Evolutionary conservation across 257 asterid species (phyloP), one percentile per base, ranked within the genome.

Genomic region (Nicotiana attenuata): DNA sequence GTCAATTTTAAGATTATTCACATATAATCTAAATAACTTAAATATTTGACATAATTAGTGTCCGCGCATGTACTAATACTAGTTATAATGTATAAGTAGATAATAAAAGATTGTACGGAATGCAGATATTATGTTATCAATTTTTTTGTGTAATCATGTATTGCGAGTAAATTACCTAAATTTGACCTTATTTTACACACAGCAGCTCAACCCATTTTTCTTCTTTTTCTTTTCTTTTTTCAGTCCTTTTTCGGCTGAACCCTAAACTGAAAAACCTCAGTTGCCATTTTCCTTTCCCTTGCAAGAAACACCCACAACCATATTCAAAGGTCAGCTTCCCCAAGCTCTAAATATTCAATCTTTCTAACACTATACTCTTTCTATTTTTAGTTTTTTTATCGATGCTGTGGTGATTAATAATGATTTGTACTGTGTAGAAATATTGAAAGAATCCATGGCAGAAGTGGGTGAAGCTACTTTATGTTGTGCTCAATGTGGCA

Each of bases 401-500:
- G 28, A 22, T 71, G 4, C 4, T 8, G 24, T 20, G 63, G 7
- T 73, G 63, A 75, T 75, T 75, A 50, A 26, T 75, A 24, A 24
- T 24, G 61, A 75, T 47, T 50, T 47, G 26, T 75, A 45, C 38
- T 16, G 60, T 75, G 80, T 75, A 75, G 41, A 26, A 57, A 24
- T 47, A 75, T 50, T 15, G 63, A 50, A 75, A 75, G 45, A 75
- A 50, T 75, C 63, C 4, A 94, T 92, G 97, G 90, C 90, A 76
- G 97, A 90, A 68, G 88, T 87, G 83, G 90, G 55, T 78, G 94
- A 87, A 53, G 83, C 85, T 59, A 65, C 90, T 65, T 85, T 90
- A 33, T 90, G 89, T 6, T 96, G 99, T 89, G 92, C 90, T 76
- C 92, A 91, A 84, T 96, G 99, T 82, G 96, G 99, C 86, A 89